Conservation (phyloP, 805 yeast genomes). For the Metschnikowia baotianmanensis region DNA sequence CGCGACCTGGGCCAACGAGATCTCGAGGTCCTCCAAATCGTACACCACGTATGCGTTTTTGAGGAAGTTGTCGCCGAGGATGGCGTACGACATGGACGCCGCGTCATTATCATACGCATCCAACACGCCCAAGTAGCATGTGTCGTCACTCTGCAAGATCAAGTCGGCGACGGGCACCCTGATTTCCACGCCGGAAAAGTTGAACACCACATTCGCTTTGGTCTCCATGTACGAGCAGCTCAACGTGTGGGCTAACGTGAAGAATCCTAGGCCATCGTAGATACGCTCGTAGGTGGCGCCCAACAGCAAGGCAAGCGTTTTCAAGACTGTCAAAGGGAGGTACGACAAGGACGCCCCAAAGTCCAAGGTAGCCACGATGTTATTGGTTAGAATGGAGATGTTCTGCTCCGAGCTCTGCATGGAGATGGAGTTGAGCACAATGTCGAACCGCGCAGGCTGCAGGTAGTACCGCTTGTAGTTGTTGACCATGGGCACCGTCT, state of each 20-base stretch:
- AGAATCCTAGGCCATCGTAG: too few species aligned
- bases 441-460: slow-evolving; percentile 44
- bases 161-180: slow-evolving; percentile 5
- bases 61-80: slow-evolving; percentile 64
- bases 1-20: slow-evolving; percentile 49
- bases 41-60: slow-evolving; percentile 64
- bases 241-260: too few species aligned
- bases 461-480: slow-evolving; percentile 4
- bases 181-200: slow-evolving; percentile 4
- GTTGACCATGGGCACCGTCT: slow-evolving; percentile 46
- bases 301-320: slow-evolving; percentile 12
- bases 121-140: slow-evolving; percentile 29
- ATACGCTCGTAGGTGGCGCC: too few species aligned
- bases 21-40: slow-evolving; percentile 53
- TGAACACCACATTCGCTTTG: neutral
- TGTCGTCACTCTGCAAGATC: slow-evolving; percentile 3
- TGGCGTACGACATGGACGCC: slow-evolving; percentile 24
- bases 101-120: too few species aligned
- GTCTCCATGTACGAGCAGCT: neutral
- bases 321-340: slow-evolving; percentile 37
- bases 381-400: neutral
- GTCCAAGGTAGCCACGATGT: slow-evolving; percentile 34
- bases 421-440: slow-evolving; percentile 43
- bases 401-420: slow-evolving; percentile 14
- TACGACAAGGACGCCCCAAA: slow-evolving; percentile 52